Conservation (phyloP, 768 basidiomycete genomes). For the Podaxis rugospora region DNA sequence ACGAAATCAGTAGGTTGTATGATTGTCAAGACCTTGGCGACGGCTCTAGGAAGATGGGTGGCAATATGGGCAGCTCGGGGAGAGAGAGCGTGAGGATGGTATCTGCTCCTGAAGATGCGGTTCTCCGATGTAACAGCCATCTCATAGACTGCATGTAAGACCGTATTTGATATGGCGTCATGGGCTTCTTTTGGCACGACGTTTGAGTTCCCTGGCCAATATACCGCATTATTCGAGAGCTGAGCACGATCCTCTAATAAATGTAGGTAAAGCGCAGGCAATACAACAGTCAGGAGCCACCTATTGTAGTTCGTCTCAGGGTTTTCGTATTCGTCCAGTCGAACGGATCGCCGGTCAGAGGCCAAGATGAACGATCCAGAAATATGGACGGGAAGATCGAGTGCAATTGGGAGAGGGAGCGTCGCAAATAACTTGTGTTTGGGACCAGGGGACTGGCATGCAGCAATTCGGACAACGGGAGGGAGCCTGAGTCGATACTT, state of each 20-base stretch:
- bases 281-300: constrained; percentile 33
- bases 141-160: constrained; percentile 4
- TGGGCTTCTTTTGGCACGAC: constrained; percentile 14
- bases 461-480: constrained; percentile 29
- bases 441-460: constrained; percentile 1
- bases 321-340: constrained; percentile 31
- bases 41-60: not conserved
- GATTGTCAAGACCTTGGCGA: not conserved
- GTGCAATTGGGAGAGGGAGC: constrained; percentile 36
- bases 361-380: constrained; percentile 43
- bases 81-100: constrained; percentile 14
- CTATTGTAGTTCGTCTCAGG: constrained; percentile 35
- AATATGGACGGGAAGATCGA: constrained; percentile 40
- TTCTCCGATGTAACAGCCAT: not conserved
- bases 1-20: not conserved
- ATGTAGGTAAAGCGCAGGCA: constrained; percentile 34
- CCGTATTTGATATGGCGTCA: constrained; percentile 9
- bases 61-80: not conserved
- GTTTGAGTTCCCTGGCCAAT: constrained; percentile 31
- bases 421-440: constrained; percentile 36
- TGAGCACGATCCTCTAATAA: constrained; percentile 27
- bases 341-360: constrained; percentile 39
- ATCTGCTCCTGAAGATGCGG: constrained; percentile 8
- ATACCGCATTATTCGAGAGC: constrained; percentile 18
- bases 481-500: constrained; percentile 26